Percentiles rank a stretch among this genome's conserved stretches.
Evolutionary conservation across 2,329 filamentous ascomycete species (phyloP).

Genomic region (Cordyceps fumosorosea): DNA sequence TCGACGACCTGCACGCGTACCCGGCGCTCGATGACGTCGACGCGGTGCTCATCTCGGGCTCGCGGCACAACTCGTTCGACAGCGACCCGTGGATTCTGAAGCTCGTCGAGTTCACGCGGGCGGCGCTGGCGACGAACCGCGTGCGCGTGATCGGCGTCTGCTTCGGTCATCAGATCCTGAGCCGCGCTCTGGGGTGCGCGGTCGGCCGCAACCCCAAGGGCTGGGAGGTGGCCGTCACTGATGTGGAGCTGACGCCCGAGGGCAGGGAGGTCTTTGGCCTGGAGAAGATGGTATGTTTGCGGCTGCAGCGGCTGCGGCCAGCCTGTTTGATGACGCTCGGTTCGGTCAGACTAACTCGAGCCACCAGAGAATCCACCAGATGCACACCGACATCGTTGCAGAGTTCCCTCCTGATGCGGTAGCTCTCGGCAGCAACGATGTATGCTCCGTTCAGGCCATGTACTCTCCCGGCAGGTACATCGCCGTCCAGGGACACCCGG

Average conservation of each 20-base stretch:
- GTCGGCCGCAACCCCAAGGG: slow-evolving; percentile 62
- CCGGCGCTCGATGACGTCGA: slow-evolving; percentile 70
- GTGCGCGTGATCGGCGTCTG: slow-evolving; percentile 74
- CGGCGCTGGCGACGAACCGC: slow-evolving; percentile 51
- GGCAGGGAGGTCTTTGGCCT: slow-evolving; percentile 67
- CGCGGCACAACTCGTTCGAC: slow-evolving; percentile 68
- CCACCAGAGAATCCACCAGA: slow-evolving; percentile 65
- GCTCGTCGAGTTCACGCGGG: slow-evolving; percentile 61
- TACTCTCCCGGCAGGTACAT: slow-evolving; percentile 61
- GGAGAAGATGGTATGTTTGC: slow-evolving; percentile 45
- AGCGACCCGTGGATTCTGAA: slow-evolving; percentile 68
- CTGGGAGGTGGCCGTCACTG: slow-evolving; percentile 76
- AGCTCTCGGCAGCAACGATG: slow-evolving; percentile 55
- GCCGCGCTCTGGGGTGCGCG: slow-evolving; percentile 59
- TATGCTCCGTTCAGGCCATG: slow-evolving; percentile 75
- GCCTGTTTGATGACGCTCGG: background rate
- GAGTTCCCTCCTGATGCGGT: slow-evolving; percentile 55
- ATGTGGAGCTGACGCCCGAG: slow-evolving; percentile 58
- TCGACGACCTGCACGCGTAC: slow-evolving; percentile 58
- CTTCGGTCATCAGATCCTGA: slow-evolving; percentile 84
- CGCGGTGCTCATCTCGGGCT: slow-evolving; percentile 74
- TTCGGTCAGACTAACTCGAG: background rate
- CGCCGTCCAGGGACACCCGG: slow-evolving; percentile 80
- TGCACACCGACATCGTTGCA: slow-evolving; percentile 75
- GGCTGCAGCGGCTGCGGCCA: too few species aligned